A percentile compares a stretch with the other conserved stretches of the same genome.
These are phyloP conservation scores for Pseudocercospora pini-densiflorae DNA, from an alignment of 2,329 filamentous ascomycete genomes.

Conservation along the genomic window DNA sequence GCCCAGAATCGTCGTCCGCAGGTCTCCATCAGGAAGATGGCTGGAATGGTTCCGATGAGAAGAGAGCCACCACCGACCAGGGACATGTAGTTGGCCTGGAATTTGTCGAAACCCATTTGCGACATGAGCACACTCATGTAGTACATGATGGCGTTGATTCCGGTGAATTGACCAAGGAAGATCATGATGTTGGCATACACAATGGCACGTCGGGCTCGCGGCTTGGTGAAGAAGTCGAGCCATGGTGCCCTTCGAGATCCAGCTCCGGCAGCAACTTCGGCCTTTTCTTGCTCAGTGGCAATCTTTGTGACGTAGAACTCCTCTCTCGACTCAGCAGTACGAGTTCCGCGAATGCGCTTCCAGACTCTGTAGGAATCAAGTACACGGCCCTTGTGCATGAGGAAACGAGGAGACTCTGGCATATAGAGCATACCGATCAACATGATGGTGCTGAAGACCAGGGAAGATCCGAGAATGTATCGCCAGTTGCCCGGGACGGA, in stretches of 20 bases:
- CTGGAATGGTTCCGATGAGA: constrained; percentile 56
- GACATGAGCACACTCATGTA: constrained; percentile 72
- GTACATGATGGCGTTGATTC: constrained; percentile 52
- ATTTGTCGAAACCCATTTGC: constrained; percentile 68
- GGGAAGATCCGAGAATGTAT: constrained; percentile 73
- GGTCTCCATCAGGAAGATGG: constrained; percentile 68
- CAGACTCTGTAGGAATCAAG: constrained; percentile 70
- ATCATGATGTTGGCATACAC: constrained; percentile 74
- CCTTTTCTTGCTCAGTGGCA: constrained; percentile 59
- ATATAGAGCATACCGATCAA: constrained; percentile 67
- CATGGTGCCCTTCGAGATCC: constrained; percentile 65
- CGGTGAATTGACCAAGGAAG: constrained; percentile 69
- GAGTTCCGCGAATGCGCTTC: constrained; percentile 71
- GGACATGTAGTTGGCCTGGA: constrained; percentile 73
- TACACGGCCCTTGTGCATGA: constrained; percentile 68
- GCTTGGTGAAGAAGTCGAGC: constrained; percentile 75
- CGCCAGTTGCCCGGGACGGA: constrained; percentile 73
- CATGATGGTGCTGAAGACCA: constrained; percentile 70
- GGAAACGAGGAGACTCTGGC: constrained; percentile 69
- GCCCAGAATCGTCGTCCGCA: constrained; percentile 78
- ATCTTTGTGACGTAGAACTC: constrained; percentile 77
- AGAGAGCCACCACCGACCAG: constrained; percentile 71
- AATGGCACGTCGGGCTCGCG: constrained; percentile 67
- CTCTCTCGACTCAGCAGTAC: constrained; percentile 61
- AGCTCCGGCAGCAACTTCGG: constrained; percentile 55